Percentiles rank a stretch among this genome's conserved stretches.
phyloP scores from a whole-genome alignment of 192 early-diverging fungal genomes.

The Gaertneriomyces semiglobifer region DNA sequence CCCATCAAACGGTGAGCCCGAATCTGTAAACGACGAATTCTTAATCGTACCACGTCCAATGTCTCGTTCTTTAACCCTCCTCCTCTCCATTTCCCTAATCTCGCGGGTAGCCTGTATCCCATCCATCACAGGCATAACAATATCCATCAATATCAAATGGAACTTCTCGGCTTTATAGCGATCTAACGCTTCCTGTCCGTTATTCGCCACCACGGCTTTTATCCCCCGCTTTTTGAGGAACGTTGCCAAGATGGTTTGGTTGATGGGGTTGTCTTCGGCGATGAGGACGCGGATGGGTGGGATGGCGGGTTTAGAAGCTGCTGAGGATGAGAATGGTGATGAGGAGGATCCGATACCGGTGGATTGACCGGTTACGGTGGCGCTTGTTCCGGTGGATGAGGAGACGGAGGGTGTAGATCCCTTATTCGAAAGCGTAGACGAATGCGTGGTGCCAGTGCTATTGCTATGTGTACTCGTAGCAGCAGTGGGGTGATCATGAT shows the following conservation, averaged over 20 bases:
- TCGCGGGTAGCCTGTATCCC: slow-evolving; percentile 26
- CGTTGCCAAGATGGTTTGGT: slow-evolving; percentile 56
- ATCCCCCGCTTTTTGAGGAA: slow-evolving; percentile 48
- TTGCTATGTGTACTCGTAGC: not conserved
- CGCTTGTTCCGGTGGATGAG: no score
- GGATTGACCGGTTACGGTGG: not conserved
- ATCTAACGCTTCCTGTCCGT: slow-evolving; percentile 76
- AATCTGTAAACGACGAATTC: no score
- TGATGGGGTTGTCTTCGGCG: slow-evolving; percentile 68
- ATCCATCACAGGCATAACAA: slow-evolving; percentile 37
- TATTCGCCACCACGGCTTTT: slow-evolving; percentile 53
- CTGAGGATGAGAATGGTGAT: slow-evolving; percentile 4
- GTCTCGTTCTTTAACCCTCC: not conserved
- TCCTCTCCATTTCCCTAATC: slow-evolving; percentile 46
- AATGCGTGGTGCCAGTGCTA: not conserved
- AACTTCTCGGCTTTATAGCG: slow-evolving; percentile 58
- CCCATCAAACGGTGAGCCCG: no score
- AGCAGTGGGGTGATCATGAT: not conserved
- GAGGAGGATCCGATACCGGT: slow-evolving; percentile 2
- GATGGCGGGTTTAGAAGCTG: slow-evolving; percentile 1
- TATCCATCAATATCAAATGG: slow-evolving; percentile 28
- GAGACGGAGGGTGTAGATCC: not conserved
- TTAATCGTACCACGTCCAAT: not conserved
- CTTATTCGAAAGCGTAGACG: not conserved
- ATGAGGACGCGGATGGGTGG: slow-evolving; percentile 49